Conservation (phyloP, 164 flowering plant genomes). For the Akebia trifoliata region DNA sequence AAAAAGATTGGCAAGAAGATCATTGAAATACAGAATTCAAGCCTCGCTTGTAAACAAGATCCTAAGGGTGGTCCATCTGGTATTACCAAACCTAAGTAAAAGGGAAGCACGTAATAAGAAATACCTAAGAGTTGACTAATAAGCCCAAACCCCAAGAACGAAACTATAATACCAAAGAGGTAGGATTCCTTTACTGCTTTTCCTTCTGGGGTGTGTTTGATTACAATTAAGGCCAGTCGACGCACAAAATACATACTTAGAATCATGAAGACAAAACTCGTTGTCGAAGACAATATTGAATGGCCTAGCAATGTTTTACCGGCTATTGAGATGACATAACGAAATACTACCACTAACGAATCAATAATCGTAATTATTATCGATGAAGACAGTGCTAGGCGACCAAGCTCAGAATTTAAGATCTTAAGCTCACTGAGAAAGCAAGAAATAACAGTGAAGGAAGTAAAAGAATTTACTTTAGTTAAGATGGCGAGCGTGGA, state of each 20-base stretch:
- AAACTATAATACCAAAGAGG: constrained; percentile 7
- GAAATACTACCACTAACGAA: no score
- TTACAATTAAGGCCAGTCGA: constrained; percentile 18
- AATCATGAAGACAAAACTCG: neutral
- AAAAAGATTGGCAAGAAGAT: constrained; percentile 5
- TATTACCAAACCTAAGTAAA: constrained; percentile 11
- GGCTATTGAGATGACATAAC: no score
- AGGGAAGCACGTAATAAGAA: constrained; percentile 1
- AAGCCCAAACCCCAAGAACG: constrained; percentile 12
- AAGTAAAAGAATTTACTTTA: constrained; percentile 12
- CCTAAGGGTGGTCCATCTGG: constrained; percentile 20
- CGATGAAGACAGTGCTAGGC: constrained; percentile 29
- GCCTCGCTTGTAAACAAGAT: constrained; percentile 7
- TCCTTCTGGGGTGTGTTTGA: constrained; percentile 14
- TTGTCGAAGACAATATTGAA: no score
- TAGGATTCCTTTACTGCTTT: constrained; percentile 9
- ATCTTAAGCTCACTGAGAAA: constrained; percentile 38
- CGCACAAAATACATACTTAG: constrained; percentile 8
- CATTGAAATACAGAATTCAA: neutral
- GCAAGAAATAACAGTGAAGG: constrained; percentile 30
- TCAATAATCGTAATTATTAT: neutral
- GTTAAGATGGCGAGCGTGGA: constrained; percentile 5
- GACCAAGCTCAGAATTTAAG: constrained; percentile 42
- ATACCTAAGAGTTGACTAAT: constrained; percentile 10
- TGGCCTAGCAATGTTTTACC: no score